Evolutionary conservation across 2,329 filamentous ascomycete genomes (phyloP), one percentile per base, ranked within the genome.

Genomic region (Trichoderma oligosporum): DNA sequence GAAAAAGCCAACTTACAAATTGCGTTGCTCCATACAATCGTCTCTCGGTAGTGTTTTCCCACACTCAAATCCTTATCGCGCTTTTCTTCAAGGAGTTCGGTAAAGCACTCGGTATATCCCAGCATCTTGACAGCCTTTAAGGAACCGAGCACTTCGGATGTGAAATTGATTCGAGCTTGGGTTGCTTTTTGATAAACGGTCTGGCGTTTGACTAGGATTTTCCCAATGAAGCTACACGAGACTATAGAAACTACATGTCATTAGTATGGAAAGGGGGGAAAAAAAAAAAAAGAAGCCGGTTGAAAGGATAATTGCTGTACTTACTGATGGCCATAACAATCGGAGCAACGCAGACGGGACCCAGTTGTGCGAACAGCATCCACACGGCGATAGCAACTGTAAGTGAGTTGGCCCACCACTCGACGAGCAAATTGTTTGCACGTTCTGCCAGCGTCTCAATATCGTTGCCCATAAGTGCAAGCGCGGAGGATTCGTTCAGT

Each of bases 51-150:
- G 6, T 63, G 61, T 45, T 68, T 68, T 1, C 65, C 65, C 0
- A 61, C 56, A 2, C 53, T 48, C 22, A 71, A 58, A 16, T 70
- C 68, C 2, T 68, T 52, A 11, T 65, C 60, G 9, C 68, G 61
- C 36, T 65, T 68, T 16, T 62, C 51, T 11, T 61, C 55, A 51
- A 71, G 65, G 0, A 67, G 53, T 2, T 52, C 48, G 2, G 59
- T 55, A 11, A 71, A 68, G 8, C 60, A 60, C 20, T 70, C 66
- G 1, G 68, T 63, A 7, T 66, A 61, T 0, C 69, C 69, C 1
- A 71, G 61, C 68, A 72, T 71, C 47, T 72, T 72, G n/a, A 70
- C 64, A 1, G 66, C 61, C 14, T 71, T 71, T 24, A 71, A 66
- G 1, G 67, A 70, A 3, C 66, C 58, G 6, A 72, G 57, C 2